These are phyloP conservation scores for Pleurotus citrinopileatus DNA, from an alignment of 768 basidiomycete genomes.

Conservation along the genomic window DNA sequence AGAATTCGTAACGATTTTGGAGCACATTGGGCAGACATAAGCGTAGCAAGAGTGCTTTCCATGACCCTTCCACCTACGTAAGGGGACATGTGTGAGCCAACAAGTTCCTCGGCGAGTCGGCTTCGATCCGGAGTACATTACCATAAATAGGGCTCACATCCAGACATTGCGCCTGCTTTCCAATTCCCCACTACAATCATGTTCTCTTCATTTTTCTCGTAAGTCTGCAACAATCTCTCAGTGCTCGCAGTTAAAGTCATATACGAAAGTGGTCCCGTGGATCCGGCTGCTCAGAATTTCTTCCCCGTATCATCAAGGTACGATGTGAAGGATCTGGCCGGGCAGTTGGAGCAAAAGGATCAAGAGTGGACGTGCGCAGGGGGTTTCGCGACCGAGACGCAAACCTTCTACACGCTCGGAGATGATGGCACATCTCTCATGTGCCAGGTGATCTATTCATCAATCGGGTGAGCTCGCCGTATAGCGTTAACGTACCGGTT, in stretches of 20 bases:
- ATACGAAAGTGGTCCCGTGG: slow-evolving; percentile 51
- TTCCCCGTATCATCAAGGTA: slow-evolving; percentile 72
- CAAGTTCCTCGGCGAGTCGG: not conserved
- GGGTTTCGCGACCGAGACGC: slow-evolving; percentile 91
- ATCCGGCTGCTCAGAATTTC: slow-evolving; percentile 75
- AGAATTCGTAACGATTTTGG: too few species aligned
- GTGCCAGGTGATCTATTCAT: slow-evolving; percentile 86
- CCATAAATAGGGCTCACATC: slow-evolving; percentile 4
- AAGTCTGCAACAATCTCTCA: slow-evolving; percentile 31
- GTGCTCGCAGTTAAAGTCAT: slow-evolving; percentile 8
- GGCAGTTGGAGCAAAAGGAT: slow-evolving; percentile 74
- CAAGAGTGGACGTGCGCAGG: slow-evolving; percentile 79
- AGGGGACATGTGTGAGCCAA: slow-evolving; percentile 8
- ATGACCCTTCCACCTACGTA: too few species aligned
- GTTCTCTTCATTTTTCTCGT: slow-evolving; percentile 82
- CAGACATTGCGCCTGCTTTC: not conserved
- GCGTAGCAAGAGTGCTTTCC: too few species aligned
- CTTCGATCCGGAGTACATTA: not conserved
- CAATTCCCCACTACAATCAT: slow-evolving; percentile 40
- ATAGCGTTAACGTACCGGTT: not conserved
- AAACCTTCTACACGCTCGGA: slow-evolving; percentile 79
- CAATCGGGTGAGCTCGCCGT: slow-evolving; percentile 68
- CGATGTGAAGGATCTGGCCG: slow-evolving; percentile 58
- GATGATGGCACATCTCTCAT: slow-evolving; percentile 77
- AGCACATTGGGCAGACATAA: too few species aligned